These are phyloP conservation scores for Zygosaccharomyces pseudobailii DNA, from an alignment of 1,139 yeast genomes.

Conservation along the genomic window DNA sequence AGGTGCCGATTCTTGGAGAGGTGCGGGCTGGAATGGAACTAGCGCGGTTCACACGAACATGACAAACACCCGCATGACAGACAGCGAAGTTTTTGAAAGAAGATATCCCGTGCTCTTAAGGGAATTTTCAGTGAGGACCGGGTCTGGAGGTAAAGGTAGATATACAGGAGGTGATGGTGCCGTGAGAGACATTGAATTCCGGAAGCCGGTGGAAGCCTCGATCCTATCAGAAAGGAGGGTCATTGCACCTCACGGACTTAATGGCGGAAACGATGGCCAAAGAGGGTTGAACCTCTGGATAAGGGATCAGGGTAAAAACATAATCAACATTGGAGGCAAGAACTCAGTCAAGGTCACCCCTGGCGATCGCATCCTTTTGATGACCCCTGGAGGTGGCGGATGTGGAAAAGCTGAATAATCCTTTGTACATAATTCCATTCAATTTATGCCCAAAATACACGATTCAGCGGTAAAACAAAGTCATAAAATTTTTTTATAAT, in stretches of 20 bases:
- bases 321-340: constrained; percentile 53
- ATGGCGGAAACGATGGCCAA: constrained; percentile 56
- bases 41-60: constrained; percentile 65
- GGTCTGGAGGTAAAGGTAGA: constrained; percentile 57
- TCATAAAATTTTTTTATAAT: not conserved
- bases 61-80: constrained; percentile 70
- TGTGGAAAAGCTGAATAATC: constrained; percentile 34
- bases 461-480: not conserved
- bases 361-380: constrained; percentile 54
- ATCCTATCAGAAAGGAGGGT: constrained; percentile 60
- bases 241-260: constrained; percentile 54
- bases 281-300: constrained; percentile 59
- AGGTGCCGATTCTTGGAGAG: constrained; percentile 52
- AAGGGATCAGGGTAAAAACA: constrained; percentile 31
- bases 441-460: not conserved
- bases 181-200: constrained; percentile 56
- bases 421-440: no score
- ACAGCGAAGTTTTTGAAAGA: constrained; percentile 61
- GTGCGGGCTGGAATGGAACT: constrained; percentile 56
- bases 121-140: constrained; percentile 48
- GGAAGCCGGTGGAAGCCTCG: constrained; percentile 51
- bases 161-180: constrained; percentile 61
- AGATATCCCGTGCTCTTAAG: constrained; percentile 60
- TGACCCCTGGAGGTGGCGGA: constrained; percentile 56
- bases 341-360: constrained; percentile 45